Evolutionary conservation across 345 rosid genomes (phyloP).

Genomic region (Turnera subulata): DNA sequence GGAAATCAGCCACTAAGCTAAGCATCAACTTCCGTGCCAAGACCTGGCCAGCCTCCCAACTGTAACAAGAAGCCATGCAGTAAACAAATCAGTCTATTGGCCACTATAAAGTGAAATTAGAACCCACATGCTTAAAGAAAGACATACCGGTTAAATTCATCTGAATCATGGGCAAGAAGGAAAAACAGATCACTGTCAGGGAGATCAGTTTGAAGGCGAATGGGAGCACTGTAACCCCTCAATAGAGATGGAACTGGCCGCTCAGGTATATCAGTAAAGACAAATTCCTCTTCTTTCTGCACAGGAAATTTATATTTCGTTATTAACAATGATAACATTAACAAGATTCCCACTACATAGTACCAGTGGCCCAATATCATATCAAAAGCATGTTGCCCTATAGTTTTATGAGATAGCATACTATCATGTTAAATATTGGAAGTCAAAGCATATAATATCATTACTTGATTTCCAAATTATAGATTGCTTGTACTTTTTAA

Average conservation of each 20-base stretch:
- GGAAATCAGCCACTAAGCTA: conserved; percentile 76
- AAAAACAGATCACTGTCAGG: conserved; percentile 71
- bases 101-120: conserved; percentile 5
- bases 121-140: conserved; percentile 12
- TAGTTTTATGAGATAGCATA: no score
- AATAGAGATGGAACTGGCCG: conserved; percentile 82
- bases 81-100: conserved; percentile 5
- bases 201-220: conserved; percentile 85
- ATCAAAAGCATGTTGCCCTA: no score
- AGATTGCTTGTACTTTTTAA: not conserved
- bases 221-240: conserved; percentile 90
- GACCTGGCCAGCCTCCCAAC: conserved; percentile 99
- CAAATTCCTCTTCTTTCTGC: conserved; percentile 95
- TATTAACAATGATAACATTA: not conserved
- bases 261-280: conserved; percentile 70
- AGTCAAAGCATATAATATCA: not conserved
- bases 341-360: not conserved
- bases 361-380: no score
- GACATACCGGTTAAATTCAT: conserved; percentile 90
- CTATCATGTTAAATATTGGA: not conserved
- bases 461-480: no score
- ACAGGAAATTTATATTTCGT: conserved; percentile 10
- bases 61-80: conserved; percentile 24
- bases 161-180: conserved; percentile 94
- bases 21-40: conserved; percentile 92